A percentile compares a stretch with the other conserved stretches of the same genome.
phyloP scores from a whole-genome alignment of 352 stramenopile species.

The Discostella stelligera region DNA sequence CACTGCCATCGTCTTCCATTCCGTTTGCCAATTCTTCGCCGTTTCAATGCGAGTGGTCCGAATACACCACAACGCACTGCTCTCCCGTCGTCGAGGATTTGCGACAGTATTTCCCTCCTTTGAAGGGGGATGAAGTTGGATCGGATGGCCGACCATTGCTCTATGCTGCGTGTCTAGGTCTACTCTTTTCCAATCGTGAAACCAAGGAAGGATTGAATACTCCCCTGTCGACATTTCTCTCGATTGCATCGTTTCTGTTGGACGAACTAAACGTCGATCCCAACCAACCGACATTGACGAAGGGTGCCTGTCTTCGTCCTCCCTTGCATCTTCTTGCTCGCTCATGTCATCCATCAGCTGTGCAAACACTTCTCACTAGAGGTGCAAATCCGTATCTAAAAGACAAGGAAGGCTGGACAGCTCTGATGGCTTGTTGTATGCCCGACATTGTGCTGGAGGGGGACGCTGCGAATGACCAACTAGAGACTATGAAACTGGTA shows the following conservation, averaged over 20 bases:
- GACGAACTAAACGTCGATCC: conserved; percentile 37
- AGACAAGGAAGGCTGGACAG: conserved; percentile 51
- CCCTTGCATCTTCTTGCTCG: conserved; percentile 42
- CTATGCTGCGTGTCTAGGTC: conserved; percentile 43
- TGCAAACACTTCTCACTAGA: conserved; percentile 18
- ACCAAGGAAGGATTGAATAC: conserved; percentile 1
- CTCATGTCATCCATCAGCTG: conserved; percentile 35
- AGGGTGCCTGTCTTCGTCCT: conserved; percentile 37
- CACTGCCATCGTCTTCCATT: conserved; percentile 19
- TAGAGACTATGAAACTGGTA: conserved; percentile 38
- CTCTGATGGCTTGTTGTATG: conserved; percentile 49
- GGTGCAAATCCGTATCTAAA: conserved; percentile 23
- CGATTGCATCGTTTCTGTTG: conserved; percentile 32
- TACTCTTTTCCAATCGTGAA: conserved; percentile 27
- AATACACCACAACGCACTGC: conserved; percentile 21
- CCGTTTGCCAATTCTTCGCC: not conserved
- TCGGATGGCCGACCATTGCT: conserved; percentile 36
- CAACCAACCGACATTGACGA: conserved; percentile 35
- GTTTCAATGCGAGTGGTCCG: conserved; percentile 32
- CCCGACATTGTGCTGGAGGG: conserved; percentile 39
- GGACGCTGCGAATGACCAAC: conserved; percentile 27
- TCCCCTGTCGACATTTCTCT: conserved; percentile 40
- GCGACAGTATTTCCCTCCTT: conserved; percentile 26
- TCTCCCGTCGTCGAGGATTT: conserved; percentile 35
- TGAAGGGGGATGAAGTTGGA: conserved; percentile 31